A percentile compares a stretch with the other conserved stretches of the same genome.
Conservation (phyloP, 2,329 filamentous ascomycete genomes). For the Emmonsiellopsis sp. region DNA sequence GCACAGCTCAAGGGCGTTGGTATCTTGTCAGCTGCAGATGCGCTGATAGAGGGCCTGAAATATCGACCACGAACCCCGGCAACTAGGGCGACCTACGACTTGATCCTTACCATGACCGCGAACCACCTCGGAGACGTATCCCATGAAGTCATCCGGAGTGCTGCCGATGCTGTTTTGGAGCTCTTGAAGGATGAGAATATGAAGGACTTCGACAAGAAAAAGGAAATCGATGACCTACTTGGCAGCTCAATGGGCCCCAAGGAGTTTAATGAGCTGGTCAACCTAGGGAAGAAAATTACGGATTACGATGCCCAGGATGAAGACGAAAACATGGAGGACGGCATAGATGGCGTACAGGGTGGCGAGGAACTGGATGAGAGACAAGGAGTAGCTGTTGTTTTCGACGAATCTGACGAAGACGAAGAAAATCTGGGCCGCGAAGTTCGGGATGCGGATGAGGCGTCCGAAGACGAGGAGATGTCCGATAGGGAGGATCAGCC, state of each 20-base stretch:
- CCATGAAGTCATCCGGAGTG: slow-evolving; percentile 83
- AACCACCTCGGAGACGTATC: slow-evolving; percentile 85
- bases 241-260: slow-evolving; percentile 75
- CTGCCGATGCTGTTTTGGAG: slow-evolving; percentile 84
- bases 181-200: slow-evolving; percentile 89
- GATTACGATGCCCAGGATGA: slow-evolving; percentile 97
- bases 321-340: slow-evolving; percentile 75
- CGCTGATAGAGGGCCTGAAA: slow-evolving; percentile 80
- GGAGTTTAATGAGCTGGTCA: slow-evolving; percentile 94
- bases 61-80: slow-evolving; percentile 88
- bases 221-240: slow-evolving; percentile 87
- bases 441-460: slow-evolving; percentile 69
- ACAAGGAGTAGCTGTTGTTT: slow-evolving; percentile 94
- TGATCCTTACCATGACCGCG: slow-evolving; percentile 86
- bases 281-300: slow-evolving; percentile 96
- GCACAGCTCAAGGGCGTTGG: slow-evolving; percentile 63
- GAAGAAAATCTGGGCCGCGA: slow-evolving; percentile 74
- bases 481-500: slow-evolving; percentile 53
- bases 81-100: slow-evolving; percentile 85
- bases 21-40: slow-evolving; percentile 74
- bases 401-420: slow-evolving; percentile 83
- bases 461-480: slow-evolving; percentile 70
- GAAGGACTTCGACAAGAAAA: slow-evolving; percentile 98
- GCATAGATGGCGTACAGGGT: slow-evolving; percentile 55
- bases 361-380: slow-evolving; percentile 78